Evolutionary conservation across 768 basidiomycete genomes (phyloP), one percentile per base, ranked within the genome.

Genomic region (Trametes gibbosa): DNA sequence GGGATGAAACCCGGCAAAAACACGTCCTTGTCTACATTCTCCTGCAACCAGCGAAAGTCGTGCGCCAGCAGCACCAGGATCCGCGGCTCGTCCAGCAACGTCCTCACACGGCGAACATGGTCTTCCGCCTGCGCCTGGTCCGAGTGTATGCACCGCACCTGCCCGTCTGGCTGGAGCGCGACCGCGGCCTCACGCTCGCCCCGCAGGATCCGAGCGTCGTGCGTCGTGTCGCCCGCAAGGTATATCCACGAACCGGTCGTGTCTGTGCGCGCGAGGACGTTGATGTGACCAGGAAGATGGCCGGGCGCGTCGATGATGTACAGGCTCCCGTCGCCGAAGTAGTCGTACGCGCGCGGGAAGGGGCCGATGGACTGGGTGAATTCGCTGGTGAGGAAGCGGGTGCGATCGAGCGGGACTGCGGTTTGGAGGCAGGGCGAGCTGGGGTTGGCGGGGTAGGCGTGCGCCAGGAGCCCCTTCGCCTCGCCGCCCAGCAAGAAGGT

Each of bases 231-330:
- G 0, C 80, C 83, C 3, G 73, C 83, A 9, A 85, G 74, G 62
- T 77, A 80, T 12, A 85, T 73, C 84, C 84, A 86, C 0, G 71
- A 77, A 12, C 81, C 81, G 24, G 78, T 75, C 3, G 76, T 53
- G 17, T 81, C 82, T 4, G 82, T 84, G 40, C 84, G 81, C 5
- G 75, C 81, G 8, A 84, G 76, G 40, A 81, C 63, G 61, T 81
- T 84, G 57, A 85, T 63, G 53, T 86, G 84, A 0, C 85, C 84
- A 0, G 70, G 67, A 21, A 82, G 66, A 64, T 86, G 84, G 0
- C 84, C 84, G 1, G 83, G 77, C 1, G 83, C 77, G 62, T 85
- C 80, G 59, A 86, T 66, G 58, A 86, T 75, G 63, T 81, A 85
- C 32, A 84, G 64, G 59, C 79, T 81, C 5, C 83, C 84, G 57